Evolutionary conservation across 2,329 filamentous ascomycete genomes (phyloP), one percentile per base, ranked within the genome.

Genomic region (Claviceps fusiformis): DNA sequence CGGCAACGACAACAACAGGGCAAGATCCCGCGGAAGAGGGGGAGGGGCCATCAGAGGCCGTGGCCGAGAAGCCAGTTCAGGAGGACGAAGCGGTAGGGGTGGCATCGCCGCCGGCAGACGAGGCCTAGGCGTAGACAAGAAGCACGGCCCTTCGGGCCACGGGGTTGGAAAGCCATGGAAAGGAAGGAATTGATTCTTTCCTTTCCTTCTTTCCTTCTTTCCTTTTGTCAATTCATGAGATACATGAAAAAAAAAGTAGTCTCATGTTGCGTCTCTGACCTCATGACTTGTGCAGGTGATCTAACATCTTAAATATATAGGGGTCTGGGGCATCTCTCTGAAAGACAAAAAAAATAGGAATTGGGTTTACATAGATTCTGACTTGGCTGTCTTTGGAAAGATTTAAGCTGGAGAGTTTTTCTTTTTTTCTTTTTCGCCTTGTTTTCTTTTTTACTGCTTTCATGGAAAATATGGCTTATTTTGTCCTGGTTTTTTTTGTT

Each of bases 81-180:
- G 69, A 64, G 35, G 66, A 66, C 50, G 70, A 68, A 71, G 74
- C 50, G 76, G 77, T 29, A 73, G 69, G 59, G 76, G 75, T n/a
- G 71, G 70, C 41, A 74, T 77, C 52, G 58, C 71, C 5, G 69
- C 69, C 49, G 74, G 75, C 5, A 68, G 77, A 55, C 71, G 73
- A 54, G 76, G 78, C 0, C 65, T 81, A 48, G 78, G 78, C 15
- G 72, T 73, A 53, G 74, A 76, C 45, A 78, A 76, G 68, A 70
- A 69, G 60, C 69, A 71, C 50, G 75, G 73, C 5, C 61, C 69
- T 43, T 66, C 68, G 1, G 66, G 65, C 3, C 62, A 62, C 11
- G 70, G 71, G 53, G 68, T 76, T n/a, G 71, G 68, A 53, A 77
- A 77, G 65, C 65, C 68, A 17, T 64, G 61, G 59, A 57, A 57